phyloP scores from a whole-genome alignment of 2,329 filamentous ascomycete genomes.

The Botrytis aclada region DNA sequence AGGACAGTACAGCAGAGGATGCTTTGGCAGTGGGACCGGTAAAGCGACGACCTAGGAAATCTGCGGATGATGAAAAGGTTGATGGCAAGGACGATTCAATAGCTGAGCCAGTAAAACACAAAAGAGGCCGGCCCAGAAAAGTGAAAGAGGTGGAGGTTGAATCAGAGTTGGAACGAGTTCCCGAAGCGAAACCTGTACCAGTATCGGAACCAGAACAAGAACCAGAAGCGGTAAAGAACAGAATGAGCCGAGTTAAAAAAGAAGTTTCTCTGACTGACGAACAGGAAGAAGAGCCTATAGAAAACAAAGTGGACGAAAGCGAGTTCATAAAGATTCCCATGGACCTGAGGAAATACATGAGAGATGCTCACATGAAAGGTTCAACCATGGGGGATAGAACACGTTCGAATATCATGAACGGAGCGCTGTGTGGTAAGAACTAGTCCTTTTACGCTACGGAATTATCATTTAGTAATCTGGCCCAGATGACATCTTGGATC shows the following conservation, averaged over 20 bases:
- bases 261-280: not conserved
- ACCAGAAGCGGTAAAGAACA: not conserved
- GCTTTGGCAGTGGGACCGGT: not conserved
- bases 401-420: constrained; percentile 53
- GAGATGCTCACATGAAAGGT: not conserved
- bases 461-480: not conserved
- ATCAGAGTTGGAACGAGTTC: not conserved
- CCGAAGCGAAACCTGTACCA: not conserved
- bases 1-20: not conserved
- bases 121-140: not conserved
- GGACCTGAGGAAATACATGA: not conserved
- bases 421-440: constrained; percentile 45
- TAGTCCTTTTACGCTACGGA: not conserved
- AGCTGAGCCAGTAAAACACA: not conserved
- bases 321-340: not conserved
- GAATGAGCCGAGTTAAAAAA: not conserved
- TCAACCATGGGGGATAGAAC: constrained; percentile 20
- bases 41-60: not conserved
- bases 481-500: constrained; percentile 48
- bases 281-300: not conserved
- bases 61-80: not conserved
- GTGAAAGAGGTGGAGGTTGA: not conserved
- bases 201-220: not conserved
- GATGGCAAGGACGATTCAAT: not conserved
- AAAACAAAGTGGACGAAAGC: not conserved